Base-by-base conservation (phyloP, 305 asterid genomes). In the Fraxinus latifolia region DNA sequence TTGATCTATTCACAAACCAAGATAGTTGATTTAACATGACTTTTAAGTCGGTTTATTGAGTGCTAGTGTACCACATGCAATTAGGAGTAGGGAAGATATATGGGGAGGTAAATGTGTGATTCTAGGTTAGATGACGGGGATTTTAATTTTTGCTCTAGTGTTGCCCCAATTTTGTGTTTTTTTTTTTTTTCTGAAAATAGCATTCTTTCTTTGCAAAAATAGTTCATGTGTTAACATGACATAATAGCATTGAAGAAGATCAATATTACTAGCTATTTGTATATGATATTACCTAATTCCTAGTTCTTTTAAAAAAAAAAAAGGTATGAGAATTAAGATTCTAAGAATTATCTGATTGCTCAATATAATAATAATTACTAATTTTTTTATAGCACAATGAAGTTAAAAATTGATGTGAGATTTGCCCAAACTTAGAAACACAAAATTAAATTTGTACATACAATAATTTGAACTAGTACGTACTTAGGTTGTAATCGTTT, bases 1-100 rank as follows among this genome's bases (percentile, higher is more conserved):
- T 93, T 8, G 87, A 93, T 68, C 65, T 84, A 6, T 93, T 91
- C 76, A 90, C 32, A 80, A 79, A 68, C 3, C 4, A 73, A 81
- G 14, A 80, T 71, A 25, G 31, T 32, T 32, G 29, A 68, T 31
- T 44, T 39, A 17, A 27, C 36, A 39, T 21, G n/a, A 79, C 44
- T 67, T 31, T 37, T 9, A 27, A 44, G 31, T 21, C 5, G 4
- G 77, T 5, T 27, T 67, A n/a, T 3, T 72, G 77, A 42, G 55
- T 21, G 29, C 19, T 74, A 15, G 8, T 29, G 27, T 85, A 53
- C 17, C 42, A 12, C 33, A 32, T 29, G 39, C 75, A 50, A 39
- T 76, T 42, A 75, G 73, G 83, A 58, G 17, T 76, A 76, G 80
- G 77, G 79, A 58, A 58, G 68, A 17, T 58, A 58, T 58, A 58